Conservation (phyloP, 2,329 filamentous ascomycete genomes). For the Colletotrichum melonis region DNA sequence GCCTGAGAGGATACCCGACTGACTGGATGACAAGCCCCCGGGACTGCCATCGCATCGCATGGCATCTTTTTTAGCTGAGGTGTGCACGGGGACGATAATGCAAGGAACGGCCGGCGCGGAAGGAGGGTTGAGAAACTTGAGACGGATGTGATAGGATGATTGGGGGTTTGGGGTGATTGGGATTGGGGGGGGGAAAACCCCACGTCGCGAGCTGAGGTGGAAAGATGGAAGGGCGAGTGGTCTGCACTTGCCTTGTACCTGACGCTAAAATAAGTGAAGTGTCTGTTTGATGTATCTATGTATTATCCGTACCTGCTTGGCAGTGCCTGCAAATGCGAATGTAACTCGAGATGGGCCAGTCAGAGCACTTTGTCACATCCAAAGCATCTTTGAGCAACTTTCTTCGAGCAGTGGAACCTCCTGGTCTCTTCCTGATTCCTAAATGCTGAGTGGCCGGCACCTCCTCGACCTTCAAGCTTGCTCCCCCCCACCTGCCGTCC, state of each 20-base stretch:
- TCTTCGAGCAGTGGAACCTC: slow-evolving; percentile 1
- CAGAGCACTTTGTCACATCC: slow-evolving; percentile 7
- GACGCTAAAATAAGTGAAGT: slow-evolving; percentile 20
- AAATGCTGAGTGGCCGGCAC: not conserved
- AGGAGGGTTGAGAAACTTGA: slow-evolving; percentile 4
- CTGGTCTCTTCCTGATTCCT: not conserved
- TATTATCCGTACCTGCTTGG: too few species aligned
- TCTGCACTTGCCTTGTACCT: slow-evolving; percentile 5
- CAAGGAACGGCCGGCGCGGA: slow-evolving; percentile 2
- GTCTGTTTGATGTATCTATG: too few species aligned
- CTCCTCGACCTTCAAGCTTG: not conserved
- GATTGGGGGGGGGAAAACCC: too few species aligned
- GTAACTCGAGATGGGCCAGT: slow-evolving; percentile 14
- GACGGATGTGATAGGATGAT: not conserved
- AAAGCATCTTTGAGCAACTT: not conserved
- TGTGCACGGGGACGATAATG: not conserved
- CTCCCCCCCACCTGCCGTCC: slow-evolving; percentile 15
- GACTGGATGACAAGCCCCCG: not conserved
- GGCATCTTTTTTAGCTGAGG: not conserved
- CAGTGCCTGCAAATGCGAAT: not conserved
- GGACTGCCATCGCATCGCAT: slow-evolving; percentile 4
- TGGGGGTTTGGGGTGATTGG: not conserved
- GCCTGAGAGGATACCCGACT: too few species aligned
- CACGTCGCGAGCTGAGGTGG: not conserved
- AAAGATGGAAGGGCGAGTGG: not conserved